A percentile compares a stretch with the other conserved stretches of the same genome.
phyloP scores from a whole-genome alignment of 1,139 yeast genomes.

The Yamadazyma kanchanaburiensis region DNA sequence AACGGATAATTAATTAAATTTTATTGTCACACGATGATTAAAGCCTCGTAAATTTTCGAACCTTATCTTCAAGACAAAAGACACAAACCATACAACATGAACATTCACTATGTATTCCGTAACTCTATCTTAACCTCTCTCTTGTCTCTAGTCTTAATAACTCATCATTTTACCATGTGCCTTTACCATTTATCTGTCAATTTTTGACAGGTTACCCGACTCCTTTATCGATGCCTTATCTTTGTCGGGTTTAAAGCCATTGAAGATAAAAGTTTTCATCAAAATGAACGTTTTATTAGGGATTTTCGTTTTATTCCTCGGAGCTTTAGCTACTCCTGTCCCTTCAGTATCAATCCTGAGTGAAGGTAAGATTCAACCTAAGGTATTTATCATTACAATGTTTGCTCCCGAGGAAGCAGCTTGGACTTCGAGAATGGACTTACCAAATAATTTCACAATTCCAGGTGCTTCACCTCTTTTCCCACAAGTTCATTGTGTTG shows the following conservation, averaged over 20 bases:
- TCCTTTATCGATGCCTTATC: no score
- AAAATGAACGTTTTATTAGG: no score
- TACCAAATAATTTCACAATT: conserved; percentile 50
- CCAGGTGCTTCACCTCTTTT: conserved; percentile 64
- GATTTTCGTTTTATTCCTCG: neutral
- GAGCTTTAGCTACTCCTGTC: conserved; percentile 1
- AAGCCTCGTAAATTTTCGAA: no score
- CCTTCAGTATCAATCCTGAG: neutral
- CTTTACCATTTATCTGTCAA: neutral
- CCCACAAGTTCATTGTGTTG: conserved; percentile 54
- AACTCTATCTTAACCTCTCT: no score
- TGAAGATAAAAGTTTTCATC: no score
- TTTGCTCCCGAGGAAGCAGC: conserved; percentile 53
- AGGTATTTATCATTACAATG: conserved; percentile 55
- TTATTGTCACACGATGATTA: no score
- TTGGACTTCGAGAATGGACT: conserved; percentile 48
- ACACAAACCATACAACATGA: no score
- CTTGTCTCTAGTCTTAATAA: no score
- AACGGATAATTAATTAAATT: no score
- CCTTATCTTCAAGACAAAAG: no score
- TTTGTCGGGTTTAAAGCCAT: neutral
- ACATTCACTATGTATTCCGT: no score
- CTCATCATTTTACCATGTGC: no score
- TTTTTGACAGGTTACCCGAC: neutral
- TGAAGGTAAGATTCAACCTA: conserved; percentile 28